Conservation (phyloP, 768 basidiomycete genomes). For the Candolleomyces efflorescens region DNA sequence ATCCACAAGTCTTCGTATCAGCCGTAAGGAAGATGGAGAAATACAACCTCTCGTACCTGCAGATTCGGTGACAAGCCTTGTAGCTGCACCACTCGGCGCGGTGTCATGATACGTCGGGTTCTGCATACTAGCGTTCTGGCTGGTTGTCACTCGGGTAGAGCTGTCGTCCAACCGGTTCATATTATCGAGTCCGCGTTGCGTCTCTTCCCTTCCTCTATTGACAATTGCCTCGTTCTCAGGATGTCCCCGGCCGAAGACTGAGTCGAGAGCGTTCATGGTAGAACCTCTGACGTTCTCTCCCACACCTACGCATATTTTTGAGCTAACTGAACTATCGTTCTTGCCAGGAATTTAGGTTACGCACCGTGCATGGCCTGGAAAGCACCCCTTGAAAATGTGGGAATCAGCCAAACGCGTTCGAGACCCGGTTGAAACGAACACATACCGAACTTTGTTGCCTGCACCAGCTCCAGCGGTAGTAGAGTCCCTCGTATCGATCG, state of each 20-base stretch:
- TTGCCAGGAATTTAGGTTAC: no score
- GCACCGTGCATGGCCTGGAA: background rate
- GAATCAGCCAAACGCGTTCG: no score
- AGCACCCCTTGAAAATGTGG: no score
- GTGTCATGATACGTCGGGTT: background rate
- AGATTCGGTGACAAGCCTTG: no score
- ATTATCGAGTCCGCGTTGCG: background rate
- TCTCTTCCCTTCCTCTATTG: background rate
- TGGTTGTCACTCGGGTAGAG: background rate
- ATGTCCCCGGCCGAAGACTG: background rate
- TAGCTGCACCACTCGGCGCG: no score
- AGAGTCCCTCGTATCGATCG: no score
- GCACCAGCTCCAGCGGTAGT: no score
- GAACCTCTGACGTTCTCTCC: conserved; percentile 1
- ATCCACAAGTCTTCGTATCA: background rate
- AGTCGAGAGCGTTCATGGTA: background rate
- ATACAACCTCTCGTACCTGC: no score
- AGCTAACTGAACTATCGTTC: background rate
- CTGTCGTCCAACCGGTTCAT: background rate
- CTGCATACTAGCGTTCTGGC: background rate
- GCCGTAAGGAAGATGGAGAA: no score
- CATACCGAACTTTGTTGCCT: no score
- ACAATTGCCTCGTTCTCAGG: background rate
- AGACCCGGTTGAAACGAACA: no score
- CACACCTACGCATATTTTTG: background rate